These are phyloP conservation scores for Aeminium ludgeri DNA, from an alignment of 495 filamentous ascomycete genomes.

Conservation along the genomic window DNA sequence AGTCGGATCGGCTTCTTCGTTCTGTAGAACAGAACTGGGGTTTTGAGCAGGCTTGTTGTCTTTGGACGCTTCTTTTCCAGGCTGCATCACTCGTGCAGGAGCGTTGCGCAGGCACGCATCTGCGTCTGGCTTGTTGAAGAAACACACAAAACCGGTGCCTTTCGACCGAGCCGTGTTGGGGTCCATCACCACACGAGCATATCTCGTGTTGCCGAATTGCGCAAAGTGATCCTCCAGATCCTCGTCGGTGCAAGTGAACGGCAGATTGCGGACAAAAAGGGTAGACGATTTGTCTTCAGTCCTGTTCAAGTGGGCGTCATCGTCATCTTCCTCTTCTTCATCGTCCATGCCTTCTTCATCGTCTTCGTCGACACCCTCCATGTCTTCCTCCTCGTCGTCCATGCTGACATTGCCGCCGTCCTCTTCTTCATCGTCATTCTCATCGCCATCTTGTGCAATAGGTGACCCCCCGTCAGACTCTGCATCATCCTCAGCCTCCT, in stretches of 20 bases:
- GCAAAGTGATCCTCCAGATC: constrained; percentile 65
- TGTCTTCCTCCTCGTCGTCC: constrained; percentile 20
- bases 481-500: constrained; percentile 34
- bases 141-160: constrained; percentile 90
- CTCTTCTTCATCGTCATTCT: constrained; percentile 16
- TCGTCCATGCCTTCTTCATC: constrained; percentile 25
- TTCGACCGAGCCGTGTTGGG: constrained; percentile 64
- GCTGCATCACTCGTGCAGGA: constrained; percentile 32
- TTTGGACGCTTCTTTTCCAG: constrained; percentile 8
- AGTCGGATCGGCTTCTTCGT: constrained; percentile 55
- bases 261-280: constrained; percentile 86
- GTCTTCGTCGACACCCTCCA: constrained; percentile 24
- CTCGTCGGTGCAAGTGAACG: constrained; percentile 69
- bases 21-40: constrained; percentile 53
- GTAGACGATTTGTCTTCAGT: constrained; percentile 46
- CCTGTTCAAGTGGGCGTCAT: constrained; percentile 17
- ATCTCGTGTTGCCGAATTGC: constrained; percentile 68
- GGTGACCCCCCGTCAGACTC: constrained; percentile 24
- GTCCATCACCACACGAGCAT: constrained; percentile 80
- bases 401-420: constrained; percentile 21
- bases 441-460: constrained; percentile 16
- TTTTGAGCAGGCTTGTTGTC: constrained; percentile 6
- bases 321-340: constrained; percentile 23
- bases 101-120: constrained; percentile 54
- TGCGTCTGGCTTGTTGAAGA: constrained; percentile 59